Evolutionary conservation across 1,139 yeast genomes (phyloP).

Genomic region (Hemisphaericaspora xylofermentans): DNA sequence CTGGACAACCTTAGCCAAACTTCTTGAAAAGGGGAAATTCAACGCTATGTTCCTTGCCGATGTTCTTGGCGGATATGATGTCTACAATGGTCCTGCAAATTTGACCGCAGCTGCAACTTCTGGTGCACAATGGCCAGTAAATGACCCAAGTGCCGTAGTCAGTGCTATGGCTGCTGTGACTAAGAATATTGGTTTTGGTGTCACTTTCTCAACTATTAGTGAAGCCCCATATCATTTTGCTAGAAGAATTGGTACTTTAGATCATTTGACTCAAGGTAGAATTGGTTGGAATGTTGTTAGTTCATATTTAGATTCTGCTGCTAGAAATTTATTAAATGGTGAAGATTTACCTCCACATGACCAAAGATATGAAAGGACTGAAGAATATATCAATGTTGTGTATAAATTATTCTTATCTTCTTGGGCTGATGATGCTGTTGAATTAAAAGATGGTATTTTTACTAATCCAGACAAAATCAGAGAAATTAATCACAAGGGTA

Average conservation of each 20-base stretch:
- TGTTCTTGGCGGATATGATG: conserved; percentile 45
- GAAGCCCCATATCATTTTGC: conserved; percentile 45
- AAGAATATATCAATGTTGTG: conserved; percentile 41
- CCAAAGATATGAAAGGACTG: conserved; percentile 38
- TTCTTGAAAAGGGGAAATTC: conserved; percentile 46
- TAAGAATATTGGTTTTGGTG: conserved; percentile 37
- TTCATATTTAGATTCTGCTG: conserved; percentile 38
- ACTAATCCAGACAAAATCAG: conserved; percentile 41
- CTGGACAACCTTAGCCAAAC: conserved; percentile 46
- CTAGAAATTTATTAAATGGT: conserved; percentile 34
- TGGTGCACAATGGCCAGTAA: conserved; percentile 44
- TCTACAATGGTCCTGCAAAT: conserved; percentile 39
- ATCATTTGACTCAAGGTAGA: conserved; percentile 43
- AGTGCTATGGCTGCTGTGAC: conserved; percentile 45
- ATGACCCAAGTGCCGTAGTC: conserved; percentile 43
- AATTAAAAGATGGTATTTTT: conserved; percentile 31
- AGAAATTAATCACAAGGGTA: conserved; percentile 40
- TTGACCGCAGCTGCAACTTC: conserved; percentile 35
- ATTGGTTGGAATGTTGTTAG: conserved; percentile 48
- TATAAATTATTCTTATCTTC: conserved; percentile 38
- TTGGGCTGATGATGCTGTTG: conserved; percentile 48
- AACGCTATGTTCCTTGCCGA: conserved; percentile 49
- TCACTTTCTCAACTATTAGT: conserved; percentile 43
- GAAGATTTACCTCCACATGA: conserved; percentile 33
- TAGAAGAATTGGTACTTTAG: conserved; percentile 41